Percentiles rank a stretch among this genome's conserved stretches.
Conservation (phyloP, 1,139 yeast species). For the Scheffersomyces quercinus region DNA sequence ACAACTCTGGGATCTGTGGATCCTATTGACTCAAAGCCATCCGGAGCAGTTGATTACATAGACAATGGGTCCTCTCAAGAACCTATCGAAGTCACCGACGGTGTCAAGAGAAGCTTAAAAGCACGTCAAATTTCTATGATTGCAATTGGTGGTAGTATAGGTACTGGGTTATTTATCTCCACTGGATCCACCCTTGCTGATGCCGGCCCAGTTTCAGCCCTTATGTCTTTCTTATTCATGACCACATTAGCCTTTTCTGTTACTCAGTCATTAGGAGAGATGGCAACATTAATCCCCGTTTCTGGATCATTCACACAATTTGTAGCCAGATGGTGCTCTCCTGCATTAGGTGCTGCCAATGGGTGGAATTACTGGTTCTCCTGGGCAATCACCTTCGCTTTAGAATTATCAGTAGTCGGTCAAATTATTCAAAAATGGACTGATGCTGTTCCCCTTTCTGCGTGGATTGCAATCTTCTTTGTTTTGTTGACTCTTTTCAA, state of each 20-base stretch:
- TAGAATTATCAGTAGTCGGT: conserved; percentile 78
- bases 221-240: conserved; percentile 33
- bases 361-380: conserved; percentile 83
- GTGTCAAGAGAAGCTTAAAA: conserved; percentile 4
- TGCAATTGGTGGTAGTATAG: conserved; percentile 35
- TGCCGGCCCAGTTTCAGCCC: conserved; percentile 40
- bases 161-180: conserved; percentile 41
- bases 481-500: conserved; percentile 5
- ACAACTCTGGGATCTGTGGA: not conserved
- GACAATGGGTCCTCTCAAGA: not conserved
- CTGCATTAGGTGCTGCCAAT: conserved; percentile 70
- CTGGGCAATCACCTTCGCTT: conserved; percentile 79
- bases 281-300: conserved; percentile 42
- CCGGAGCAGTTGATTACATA: not conserved
- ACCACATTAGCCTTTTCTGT: conserved; percentile 35
- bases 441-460: conserved; percentile 62
- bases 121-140: conserved; percentile 9
- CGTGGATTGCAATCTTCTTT: conserved; percentile 69
- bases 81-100: not conserved
- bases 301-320: conserved; percentile 26
- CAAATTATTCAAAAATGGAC: conserved; percentile 76
- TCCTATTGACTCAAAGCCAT: not conserved
- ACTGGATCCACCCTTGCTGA: conserved; percentile 31
- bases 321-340: conserved; percentile 58
- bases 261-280: conserved; percentile 37